Percentiles rank a stretch among this genome's conserved stretches.
These are phyloP conservation scores for Meyerozyma smithsonii DNA, from an alignment of 1,139 yeast genomes.

Conservation along the genomic window DNA sequence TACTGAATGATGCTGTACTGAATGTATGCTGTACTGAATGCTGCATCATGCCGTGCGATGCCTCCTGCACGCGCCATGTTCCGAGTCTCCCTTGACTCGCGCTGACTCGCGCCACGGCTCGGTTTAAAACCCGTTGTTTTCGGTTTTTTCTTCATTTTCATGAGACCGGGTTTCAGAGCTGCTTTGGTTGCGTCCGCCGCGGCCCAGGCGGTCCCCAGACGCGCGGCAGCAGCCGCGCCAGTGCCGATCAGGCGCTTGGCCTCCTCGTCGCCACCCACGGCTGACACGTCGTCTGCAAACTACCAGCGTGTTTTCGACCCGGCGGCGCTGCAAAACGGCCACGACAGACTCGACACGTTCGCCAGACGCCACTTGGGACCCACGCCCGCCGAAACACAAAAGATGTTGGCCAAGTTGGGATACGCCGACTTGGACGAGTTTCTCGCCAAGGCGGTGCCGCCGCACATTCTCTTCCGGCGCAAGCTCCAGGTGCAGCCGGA, in stretches of 20 bases:
- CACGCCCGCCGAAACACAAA: conserved; percentile 51
- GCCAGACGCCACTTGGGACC: conserved; percentile 93
- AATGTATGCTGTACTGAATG: too few species aligned
- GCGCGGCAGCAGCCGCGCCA: background rate
- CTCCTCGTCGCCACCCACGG: conserved; percentile 18
- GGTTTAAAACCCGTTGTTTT: background rate
- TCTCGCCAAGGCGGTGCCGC: conserved; percentile 70
- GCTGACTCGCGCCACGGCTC: background rate
- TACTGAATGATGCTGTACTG: too few species aligned
- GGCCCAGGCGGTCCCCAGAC: background rate
- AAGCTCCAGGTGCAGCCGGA: conserved; percentile 59
- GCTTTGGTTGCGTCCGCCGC: background rate
- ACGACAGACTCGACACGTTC: conserved; percentile 66
- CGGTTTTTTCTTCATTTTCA: background rate
- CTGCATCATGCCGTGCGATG: too few species aligned
- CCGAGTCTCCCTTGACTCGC: background rate
- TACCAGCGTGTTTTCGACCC: conserved; percentile 39
- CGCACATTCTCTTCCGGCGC: conserved; percentile 65
- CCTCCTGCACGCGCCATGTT: too few species aligned
- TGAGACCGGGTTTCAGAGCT: background rate
- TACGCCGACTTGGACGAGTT: conserved; percentile 66
- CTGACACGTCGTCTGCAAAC: conserved; percentile 44
- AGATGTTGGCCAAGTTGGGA: conserved; percentile 66
- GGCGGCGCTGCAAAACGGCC: conserved; percentile 10
- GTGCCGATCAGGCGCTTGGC: conserved; percentile 9